Evolutionary conservation across 169 alveolate genomes (phyloP), one percentile per base, ranked within the genome.

Genomic region (Ichthyophthirius multifiliis): DNA sequence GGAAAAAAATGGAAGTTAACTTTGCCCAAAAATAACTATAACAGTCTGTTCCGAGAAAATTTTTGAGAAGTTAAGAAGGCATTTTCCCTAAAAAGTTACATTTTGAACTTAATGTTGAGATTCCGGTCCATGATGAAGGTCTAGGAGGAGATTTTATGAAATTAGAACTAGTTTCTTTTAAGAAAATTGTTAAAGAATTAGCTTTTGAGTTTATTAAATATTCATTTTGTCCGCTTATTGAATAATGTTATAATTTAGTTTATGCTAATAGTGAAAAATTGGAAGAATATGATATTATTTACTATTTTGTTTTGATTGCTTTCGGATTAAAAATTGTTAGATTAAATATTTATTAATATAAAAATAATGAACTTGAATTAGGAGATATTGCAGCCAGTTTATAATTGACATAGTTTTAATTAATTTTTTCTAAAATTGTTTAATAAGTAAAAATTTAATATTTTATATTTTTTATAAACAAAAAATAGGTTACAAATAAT

Each of bases 211-310:
- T 79, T 16, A 30, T 79, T 1, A 77, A 65, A 12, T 62, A 67
- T 44, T 43, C 76, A 16, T 79, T 65, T 44, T 31, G 44, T 9
- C 85, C 85, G 39, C 44, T 79, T 7, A n/a, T 79, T 12, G 85
- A 79, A 43, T 18, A 43, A 1, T 31, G 73, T 45, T 79, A 64
- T 65, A 35, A 32, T 30, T 76, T 64, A n/a, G 39, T 79, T 16
- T 79, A 79, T 39, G 65, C 73, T 37, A 81, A 84, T 20, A 67
- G 75, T 37, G 92, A 86, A 13, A 46, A 35, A 23, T 27, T 84
- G 6, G 90, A 90, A 13, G 88, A 78, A 20, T 64, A 65, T 18
- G 95, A 90, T 65, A 83, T 74, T 39, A 74, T 80, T 3, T 75
- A 83, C 47, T 90, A 85, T 74, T 84, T 87, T 34, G 76, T 85